Evolutionary conservation across 1,139 yeast species (phyloP).

Genomic region (Pichia sp.): DNA sequence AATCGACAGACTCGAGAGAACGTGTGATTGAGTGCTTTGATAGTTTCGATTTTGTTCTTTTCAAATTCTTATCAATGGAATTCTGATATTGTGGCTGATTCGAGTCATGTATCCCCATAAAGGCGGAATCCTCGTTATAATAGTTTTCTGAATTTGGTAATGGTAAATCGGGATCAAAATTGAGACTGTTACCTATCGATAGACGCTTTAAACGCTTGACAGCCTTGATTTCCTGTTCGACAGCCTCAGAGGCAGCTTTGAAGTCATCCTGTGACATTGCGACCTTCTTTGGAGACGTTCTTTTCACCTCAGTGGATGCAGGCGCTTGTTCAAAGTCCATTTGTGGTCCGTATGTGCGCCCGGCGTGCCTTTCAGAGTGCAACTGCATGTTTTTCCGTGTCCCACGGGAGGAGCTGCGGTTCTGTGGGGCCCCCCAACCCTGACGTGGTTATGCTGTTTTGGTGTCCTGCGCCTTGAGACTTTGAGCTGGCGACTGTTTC

Average conservation of each 20-base stretch:
- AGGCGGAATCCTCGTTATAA: constrained; percentile 1
- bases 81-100: neutral
- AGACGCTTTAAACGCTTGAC: constrained; percentile 52
- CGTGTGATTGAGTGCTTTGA: constrained; percentile 7
- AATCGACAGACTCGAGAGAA: constrained; percentile 1
- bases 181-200: constrained; percentile 47
- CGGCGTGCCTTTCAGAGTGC: no score
- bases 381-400: no score
- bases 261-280: constrained; percentile 27
- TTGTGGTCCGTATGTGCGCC: no score
- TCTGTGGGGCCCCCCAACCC: no score
- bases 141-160: constrained; percentile 28
- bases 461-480: no score
- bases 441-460: no score
- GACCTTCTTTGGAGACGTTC: constrained; percentile 17
- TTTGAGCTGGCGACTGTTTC: no score
- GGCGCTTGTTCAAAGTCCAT: no score
- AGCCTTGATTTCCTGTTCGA: constrained; percentile 50
- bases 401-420: no score
- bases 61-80: constrained; percentile 3
- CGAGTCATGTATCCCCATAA: no score
- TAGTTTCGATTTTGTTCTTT: constrained; percentile 10
- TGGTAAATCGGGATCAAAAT: constrained; percentile 52
- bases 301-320: no score
- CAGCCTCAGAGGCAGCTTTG: constrained; percentile 29